These are phyloP conservation scores for Claviceps sp. DNA, from an alignment of 2,329 filamentous ascomycete species.

Conservation along the genomic window DNA sequence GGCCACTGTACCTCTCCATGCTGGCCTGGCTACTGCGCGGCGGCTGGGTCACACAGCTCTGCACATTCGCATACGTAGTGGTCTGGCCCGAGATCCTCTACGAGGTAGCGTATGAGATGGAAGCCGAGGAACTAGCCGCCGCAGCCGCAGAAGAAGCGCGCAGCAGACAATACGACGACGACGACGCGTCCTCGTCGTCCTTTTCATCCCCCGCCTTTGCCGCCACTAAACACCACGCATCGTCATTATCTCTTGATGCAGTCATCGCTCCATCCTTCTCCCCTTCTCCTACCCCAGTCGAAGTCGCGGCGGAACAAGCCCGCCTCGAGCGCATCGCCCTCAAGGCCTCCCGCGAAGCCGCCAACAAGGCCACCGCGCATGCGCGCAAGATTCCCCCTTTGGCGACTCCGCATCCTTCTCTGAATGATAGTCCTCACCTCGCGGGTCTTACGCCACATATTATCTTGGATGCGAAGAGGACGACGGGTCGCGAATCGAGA, in stretches of 20 bases:
- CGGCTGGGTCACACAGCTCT: constrained; percentile 86
- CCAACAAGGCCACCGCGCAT: constrained; percentile 43
- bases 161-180: constrained; percentile 2
- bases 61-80: constrained; percentile 81
- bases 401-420: constrained; percentile 39
- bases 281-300: constrained; percentile 13
- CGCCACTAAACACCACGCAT: too few relatives aligned
- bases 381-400: constrained; percentile 35
- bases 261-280: too few relatives aligned
- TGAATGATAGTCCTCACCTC: constrained; percentile 45
- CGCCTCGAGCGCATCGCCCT: constrained; percentile 45
- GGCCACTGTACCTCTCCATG: constrained; percentile 77
- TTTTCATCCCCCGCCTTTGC: neutral
- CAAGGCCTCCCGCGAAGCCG: constrained; percentile 39
- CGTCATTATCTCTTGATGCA: too few relatives aligned
- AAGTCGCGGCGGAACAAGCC: constrained; percentile 47
- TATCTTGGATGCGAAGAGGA: constrained; percentile 65
- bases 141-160: constrained; percentile 13
- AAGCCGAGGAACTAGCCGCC: constrained; percentile 46
- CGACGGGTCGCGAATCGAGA: constrained; percentile 63
- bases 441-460: constrained; percentile 47
- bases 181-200: neutral
- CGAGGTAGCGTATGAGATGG: constrained; percentile 60
- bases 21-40: constrained; percentile 86
- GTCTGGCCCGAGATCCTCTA: constrained; percentile 73